phyloP scores from a whole-genome alignment of 139 green algal species.

The Ettlia oleoabundans region DNA sequence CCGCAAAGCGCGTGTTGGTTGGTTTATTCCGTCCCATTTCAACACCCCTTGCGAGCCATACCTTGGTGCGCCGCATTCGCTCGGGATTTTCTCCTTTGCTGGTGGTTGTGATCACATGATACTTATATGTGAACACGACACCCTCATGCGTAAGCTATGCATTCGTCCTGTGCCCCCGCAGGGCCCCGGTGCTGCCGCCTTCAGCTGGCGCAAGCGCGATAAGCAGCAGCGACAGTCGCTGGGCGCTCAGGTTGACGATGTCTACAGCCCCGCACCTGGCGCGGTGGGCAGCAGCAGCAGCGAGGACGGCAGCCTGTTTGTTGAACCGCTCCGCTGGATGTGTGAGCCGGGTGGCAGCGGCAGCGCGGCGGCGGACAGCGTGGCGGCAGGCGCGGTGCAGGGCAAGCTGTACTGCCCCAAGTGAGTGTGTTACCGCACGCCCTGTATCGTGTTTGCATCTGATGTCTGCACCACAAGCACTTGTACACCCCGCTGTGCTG shows the following conservation, averaged over 20 bases:
- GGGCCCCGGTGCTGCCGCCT: constrained; percentile 44
- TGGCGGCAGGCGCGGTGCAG: constrained; percentile 54
- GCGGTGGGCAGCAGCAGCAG: background rate
- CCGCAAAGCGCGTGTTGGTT: too few relatives aligned
- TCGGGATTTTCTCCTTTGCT: too few relatives aligned
- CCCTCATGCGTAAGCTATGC: too few relatives aligned
- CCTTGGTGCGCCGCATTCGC: too few relatives aligned
- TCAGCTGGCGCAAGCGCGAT: constrained; percentile 48
- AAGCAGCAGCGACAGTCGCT: constrained; percentile 23
- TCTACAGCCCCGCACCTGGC: background rate
- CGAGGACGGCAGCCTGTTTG: constrained; percentile 69
- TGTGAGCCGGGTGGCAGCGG: constrained; percentile 9
- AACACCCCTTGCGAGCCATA: too few relatives aligned
- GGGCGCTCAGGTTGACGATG: constrained; percentile 1
- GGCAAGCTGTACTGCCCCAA: constrained; percentile 92
- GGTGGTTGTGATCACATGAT: too few relatives aligned
- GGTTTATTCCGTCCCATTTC: too few relatives aligned
- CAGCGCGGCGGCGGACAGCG: constrained; percentile 10
- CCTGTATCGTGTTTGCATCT: too few relatives aligned
- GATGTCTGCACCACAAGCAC: too few relatives aligned
- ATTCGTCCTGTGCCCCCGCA: background rate
- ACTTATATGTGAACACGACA: too few relatives aligned
- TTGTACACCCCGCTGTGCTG: too few relatives aligned
- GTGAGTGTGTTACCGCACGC: too few relatives aligned
- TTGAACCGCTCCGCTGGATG: constrained; percentile 90